These are phyloP conservation scores for Ceratocystis eucalypticola DNA, from an alignment of 2,329 filamentous ascomycete genomes.

Conservation along the genomic window DNA sequence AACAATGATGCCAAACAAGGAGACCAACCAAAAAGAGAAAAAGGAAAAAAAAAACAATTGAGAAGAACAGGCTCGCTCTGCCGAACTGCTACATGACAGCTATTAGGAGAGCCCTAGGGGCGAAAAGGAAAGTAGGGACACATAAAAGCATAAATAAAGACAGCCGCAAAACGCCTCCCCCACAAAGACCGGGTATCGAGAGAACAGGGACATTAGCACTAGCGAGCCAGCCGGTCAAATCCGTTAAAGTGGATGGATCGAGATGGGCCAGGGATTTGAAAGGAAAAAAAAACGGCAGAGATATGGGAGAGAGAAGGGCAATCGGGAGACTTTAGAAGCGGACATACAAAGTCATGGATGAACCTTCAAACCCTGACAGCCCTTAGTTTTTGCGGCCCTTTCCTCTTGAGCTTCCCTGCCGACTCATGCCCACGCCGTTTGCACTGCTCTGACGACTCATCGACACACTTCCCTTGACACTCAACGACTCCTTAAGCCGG, in stretches of 20 bases:
- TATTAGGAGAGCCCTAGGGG: background rate
- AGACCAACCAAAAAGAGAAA: too few species aligned
- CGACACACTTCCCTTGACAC: constrained; percentile 25
- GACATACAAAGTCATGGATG: background rate
- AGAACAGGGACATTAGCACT: background rate
- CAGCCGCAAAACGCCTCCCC: background rate
- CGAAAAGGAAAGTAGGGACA: constrained; percentile 20
- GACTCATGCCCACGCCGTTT: constrained; percentile 43
- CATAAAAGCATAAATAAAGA: background rate
- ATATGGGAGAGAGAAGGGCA: too few species aligned
- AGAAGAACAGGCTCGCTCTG: background rate
- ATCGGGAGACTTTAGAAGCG: too few species aligned
- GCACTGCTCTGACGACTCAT: constrained; percentile 45
- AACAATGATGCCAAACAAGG: too few species aligned
- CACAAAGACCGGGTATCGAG: background rate
- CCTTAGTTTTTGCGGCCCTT: constrained; percentile 29
- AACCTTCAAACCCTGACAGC: background rate
- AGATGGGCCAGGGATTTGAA: too few species aligned
- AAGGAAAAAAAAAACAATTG: too few species aligned
- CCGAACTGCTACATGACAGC: background rate
- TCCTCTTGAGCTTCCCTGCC: constrained; percentile 39
- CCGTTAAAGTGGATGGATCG: too few species aligned
- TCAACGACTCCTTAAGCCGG: constrained; percentile 38
- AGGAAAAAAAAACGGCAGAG: too few species aligned
- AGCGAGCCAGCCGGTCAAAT: background rate